These are phyloP conservation scores for Fusarium ramigenum DNA, from an alignment of 2,329 filamentous ascomycete genomes.

Conservation along the genomic window DNA sequence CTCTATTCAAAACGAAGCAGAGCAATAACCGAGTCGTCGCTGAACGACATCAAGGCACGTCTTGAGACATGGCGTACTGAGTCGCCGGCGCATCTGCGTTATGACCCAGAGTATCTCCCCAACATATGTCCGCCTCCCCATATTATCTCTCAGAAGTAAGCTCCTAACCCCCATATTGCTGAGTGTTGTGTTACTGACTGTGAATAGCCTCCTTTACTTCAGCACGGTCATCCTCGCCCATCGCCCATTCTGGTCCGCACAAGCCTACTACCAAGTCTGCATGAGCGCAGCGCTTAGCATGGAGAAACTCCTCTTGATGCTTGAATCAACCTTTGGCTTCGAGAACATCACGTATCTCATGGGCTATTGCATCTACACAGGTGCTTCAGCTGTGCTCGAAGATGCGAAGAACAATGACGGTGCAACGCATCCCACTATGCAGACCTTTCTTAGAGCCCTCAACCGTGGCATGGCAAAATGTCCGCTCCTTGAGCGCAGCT, in stretches of 20 bases:
- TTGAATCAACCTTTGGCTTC: slow-evolving; percentile 1
- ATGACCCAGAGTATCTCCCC: neutral
- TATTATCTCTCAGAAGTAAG: slow-evolving; percentile 2
- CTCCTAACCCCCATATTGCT: too few relatives aligned
- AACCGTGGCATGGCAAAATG: slow-evolving; percentile 1
- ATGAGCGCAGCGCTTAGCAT: neutral
- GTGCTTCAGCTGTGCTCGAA: neutral
- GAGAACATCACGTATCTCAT: slow-evolving; percentile 8
- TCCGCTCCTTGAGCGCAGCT: neutral
- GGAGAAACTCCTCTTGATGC: neutral
- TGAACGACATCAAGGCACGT: neutral
- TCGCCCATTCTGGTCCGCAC: neutral
- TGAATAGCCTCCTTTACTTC: neutral
- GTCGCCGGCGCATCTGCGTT: neutral
- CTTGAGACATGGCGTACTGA: neutral
- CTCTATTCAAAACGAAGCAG: neutral
- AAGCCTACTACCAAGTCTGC: neutral
- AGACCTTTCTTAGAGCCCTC: neutral
- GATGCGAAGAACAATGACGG: neutral
- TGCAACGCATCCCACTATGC: slow-evolving; percentile 1
- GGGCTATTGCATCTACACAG: slow-evolving; percentile 3
- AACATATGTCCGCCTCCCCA: neutral
- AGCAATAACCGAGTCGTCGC: neutral
- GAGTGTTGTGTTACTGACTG: neutral
- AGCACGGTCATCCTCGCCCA: neutral